Base-by-base conservation (phyloP, 176 grass and related monocot genomes). In the Carex cristatella region DNA sequence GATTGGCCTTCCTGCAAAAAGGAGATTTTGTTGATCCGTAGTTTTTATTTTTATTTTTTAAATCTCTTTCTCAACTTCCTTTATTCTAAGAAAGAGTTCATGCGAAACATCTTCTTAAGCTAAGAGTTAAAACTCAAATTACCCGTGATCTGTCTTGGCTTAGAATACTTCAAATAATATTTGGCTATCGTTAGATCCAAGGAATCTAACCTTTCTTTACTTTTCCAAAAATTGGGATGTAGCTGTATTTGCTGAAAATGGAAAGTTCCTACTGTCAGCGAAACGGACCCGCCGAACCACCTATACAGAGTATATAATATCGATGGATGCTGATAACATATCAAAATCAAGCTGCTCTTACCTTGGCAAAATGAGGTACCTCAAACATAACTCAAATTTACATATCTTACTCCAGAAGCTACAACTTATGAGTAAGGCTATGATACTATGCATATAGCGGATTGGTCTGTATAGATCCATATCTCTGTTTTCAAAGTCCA, bases 191-290 rank as follows among this genome's bases (percentile, higher is more conserved):
- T 55, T 71, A 79, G 6, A 18, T 18, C 62, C 68, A 12, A 69
- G 38, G 19, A 40, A 63, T 30, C 81, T 48, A 11, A 69, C 40
- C 16, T 35, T 8, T 40, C 23, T 76, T 40, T 85, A 1, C 9
- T 56, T 86, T 80, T 78, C 51, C 69, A 68, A 23, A 64, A 66
- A 80, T 57, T 12, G 8, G 76, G 16, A 80, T 91, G 88, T 83
- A 97, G 94, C 89, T 81, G 89, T 94, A 66, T 84, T 91, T 2
- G 90, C 91, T 68, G 94, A 97, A 54, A 97, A 79, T 40, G 94
- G 94, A 11, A 97, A 97, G 66, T 97, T 97, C 84, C 89, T 97
- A 38, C 71, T 97, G 53, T 86, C 90, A 42, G 94, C 94, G 13
- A 97, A 92, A 91, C 92, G 94, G 89, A 92, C 81, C 23, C 87